Conservation (phyloP, 106 monocot genomes). For the Allium sativum region DNA sequence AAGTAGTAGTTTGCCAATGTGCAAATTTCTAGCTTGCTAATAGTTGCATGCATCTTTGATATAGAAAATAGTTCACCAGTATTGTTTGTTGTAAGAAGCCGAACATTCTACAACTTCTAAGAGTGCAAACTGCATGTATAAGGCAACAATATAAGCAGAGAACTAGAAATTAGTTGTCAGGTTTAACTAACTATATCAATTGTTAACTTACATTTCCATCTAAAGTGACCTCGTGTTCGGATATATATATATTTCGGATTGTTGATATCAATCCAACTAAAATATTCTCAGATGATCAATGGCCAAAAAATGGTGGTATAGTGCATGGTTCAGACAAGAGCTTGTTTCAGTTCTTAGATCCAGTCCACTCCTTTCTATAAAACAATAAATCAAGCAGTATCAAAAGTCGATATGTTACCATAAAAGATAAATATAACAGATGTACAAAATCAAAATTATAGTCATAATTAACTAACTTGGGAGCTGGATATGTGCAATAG, state of each 20-base stretch:
- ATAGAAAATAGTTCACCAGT: slow-evolving; percentile 75
- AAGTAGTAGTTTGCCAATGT: slow-evolving; percentile 58
- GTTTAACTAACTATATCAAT: not conserved
- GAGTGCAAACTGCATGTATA: slow-evolving; percentile 53
- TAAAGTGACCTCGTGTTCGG: slow-evolving; percentile 36
- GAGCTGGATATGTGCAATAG: no score
- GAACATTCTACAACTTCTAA: slow-evolving; percentile 51
- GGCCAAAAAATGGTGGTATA: slow-evolving; percentile 84
- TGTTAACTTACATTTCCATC: slow-evolving; percentile 65
- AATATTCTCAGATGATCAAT: slow-evolving; percentile 83
- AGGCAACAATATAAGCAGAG: slow-evolving; percentile 8
- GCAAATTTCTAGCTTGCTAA: slow-evolving; percentile 66
- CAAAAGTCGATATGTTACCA: no score
- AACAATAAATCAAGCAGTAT: slow-evolving; percentile 2
- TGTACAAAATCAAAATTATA: no score
- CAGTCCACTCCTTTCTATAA: slow-evolving; percentile 34
- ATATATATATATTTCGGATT: slow-evolving; percentile 63
- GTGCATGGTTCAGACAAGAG: slow-evolving; percentile 73
- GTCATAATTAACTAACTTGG: no score
- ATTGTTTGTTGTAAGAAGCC: slow-evolving; percentile 82
- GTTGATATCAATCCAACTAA: slow-evolving; percentile 79
- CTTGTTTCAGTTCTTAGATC: slow-evolving; percentile 91
- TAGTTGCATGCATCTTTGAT: slow-evolving; percentile 78
- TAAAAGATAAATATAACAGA: no score
- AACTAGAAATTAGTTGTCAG: not conserved